These are phyloP conservation scores for Fusarium lateritium DNA, from an alignment of 2,329 filamentous ascomycete genomes.

Conservation along the genomic window DNA sequence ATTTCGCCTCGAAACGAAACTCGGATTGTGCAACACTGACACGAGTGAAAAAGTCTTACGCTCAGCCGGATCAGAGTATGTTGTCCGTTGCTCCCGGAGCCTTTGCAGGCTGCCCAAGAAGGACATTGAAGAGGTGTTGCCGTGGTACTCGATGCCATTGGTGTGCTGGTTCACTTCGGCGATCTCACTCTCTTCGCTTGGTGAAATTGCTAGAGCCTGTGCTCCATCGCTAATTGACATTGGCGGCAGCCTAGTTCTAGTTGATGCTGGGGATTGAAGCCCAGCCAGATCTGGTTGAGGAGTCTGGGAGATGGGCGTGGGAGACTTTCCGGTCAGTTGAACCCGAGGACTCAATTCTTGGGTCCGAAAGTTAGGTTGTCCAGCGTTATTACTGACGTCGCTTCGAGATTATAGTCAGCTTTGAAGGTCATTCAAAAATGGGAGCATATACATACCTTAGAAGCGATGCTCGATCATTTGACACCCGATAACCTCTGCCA, in stretches of 20 bases:
- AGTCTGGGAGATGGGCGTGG: constrained; percentile 4
- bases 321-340: background rate
- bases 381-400: background rate
- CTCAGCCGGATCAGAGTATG: background rate
- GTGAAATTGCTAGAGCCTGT: background rate
- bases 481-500: constrained; percentile 7
- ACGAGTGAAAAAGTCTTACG: constrained; percentile 11
- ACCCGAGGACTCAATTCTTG: background rate
- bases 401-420: background rate
- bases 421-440: background rate
- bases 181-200: constrained; percentile 18
- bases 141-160: constrained; percentile 13
- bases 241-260: background rate
- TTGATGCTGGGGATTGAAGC: background rate
- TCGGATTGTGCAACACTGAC: constrained; percentile 10
- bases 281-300: background rate
- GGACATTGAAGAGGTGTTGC: constrained; percentile 16
- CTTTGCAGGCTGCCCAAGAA: constrained; percentile 5
- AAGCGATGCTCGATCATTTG: constrained; percentile 5
- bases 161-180: constrained; percentile 17
- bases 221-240: background rate
- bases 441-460: background rate
- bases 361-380: background rate
- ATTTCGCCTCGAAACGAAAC: constrained; percentile 6
- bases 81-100: constrained; percentile 2